Base-by-base conservation (phyloP, 2,329 filamentous ascomycete species). In the Keithomyces neogunnii region DNA sequence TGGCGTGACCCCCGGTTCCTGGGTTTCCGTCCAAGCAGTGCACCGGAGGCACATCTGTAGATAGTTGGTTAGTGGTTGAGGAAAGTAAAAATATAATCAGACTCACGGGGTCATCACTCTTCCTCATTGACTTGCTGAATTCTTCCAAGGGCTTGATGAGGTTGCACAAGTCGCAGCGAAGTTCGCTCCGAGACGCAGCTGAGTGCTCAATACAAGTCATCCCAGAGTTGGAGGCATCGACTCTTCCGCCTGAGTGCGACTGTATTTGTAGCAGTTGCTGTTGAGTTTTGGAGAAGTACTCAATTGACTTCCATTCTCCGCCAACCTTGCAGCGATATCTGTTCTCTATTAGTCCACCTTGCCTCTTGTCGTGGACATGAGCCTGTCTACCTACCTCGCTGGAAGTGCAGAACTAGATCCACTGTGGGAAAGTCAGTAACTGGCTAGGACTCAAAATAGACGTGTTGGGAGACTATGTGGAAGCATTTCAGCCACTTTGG, bases 161-260 rank as follows among this genome's bases (percentile, higher is more conserved):
- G 1, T 51, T 39, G 48, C 70, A 73, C 1, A 66, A 45, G 3
- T 61, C 55, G 47, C 70, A 73, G 2, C 52, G 53, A 7, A 66
- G 45, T 52, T 70, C 63, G 3, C 45, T 38, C 0, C 57, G 49
- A 4, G 49, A 45, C 5, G 59, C 59, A 2, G 62, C 53, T 0
- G 60, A 58, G 48, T 72, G 69, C 4, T 67, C 62, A 6, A 59
- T 59, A 45, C 69, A 72, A 0, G 60, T 60, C 67, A 72, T 71
- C 31, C 67, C 67, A 1, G 61, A 64, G 42, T 65, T 64, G 0
- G 60, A 60, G 1, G 66, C 51, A 28, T 67, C 54, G n/a, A 66
- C 40, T 48, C 3, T 39, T 35, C 3, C 54, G 26, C 3, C 29
- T 45, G 2, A 52, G 51, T 26, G 58, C 3, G 26, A 44, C 36